Percentiles rank a stretch among this genome's conserved stretches.
Evolutionary conservation across 345 rosid genomes (phyloP).

Genomic region (Dipteronia sinensis): DNA sequence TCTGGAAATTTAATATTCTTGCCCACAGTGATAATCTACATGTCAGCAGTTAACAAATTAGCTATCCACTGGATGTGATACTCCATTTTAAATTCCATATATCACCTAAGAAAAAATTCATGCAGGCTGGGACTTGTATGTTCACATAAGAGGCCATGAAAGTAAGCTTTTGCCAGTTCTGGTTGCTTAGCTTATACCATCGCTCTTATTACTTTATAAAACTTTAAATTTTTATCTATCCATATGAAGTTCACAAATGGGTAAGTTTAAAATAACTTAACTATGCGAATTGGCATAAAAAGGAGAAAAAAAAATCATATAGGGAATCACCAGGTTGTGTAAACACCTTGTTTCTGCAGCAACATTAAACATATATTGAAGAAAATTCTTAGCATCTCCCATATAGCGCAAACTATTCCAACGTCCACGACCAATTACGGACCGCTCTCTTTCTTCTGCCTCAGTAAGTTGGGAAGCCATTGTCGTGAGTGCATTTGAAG

Average conservation of each 20-base stretch:
- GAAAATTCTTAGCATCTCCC: conserved; percentile 76
- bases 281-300: background rate
- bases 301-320: background rate
- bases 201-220: background rate
- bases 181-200: background rate
- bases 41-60: background rate
- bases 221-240: background rate
- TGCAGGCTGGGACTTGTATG: background rate
- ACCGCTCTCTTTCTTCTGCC: conserved; percentile 77
- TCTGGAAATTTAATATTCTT: background rate
- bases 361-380: conserved; percentile 66
- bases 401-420: conserved; percentile 70
- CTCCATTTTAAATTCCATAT: background rate
- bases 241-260: background rate
- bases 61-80: background rate
- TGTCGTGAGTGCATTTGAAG: conserved; percentile 62
- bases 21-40: background rate
- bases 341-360: conserved; percentile 68
- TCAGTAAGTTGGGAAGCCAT: conserved; percentile 89
- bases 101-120: background rate
- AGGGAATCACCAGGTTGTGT: conserved; percentile 16
- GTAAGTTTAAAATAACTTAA: background rate
- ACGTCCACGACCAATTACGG: conserved; percentile 55
- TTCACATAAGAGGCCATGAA: background rate
- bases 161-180: conserved; percentile 2